Base-by-base conservation (phyloP, 495 filamentous ascomycete species). In the Thozetella sp. region DNA sequence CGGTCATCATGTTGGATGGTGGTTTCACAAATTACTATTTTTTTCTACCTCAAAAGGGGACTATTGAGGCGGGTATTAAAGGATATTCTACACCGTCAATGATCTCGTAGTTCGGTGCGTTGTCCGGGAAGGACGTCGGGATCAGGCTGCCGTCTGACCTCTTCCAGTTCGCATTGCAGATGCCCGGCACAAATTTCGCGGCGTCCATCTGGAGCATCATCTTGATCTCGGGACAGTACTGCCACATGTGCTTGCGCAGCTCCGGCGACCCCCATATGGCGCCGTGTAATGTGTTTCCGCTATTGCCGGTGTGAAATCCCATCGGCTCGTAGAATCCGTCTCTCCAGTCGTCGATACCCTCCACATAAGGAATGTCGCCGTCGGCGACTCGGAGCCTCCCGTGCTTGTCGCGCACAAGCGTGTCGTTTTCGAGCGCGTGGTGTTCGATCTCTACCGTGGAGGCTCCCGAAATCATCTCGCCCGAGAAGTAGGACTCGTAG, bases 171-270 rank as follows among this genome's bases (percentile, higher is more conserved):
- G 51, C 55, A 26, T 66, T 57, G 50, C 76, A 78, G 22, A 66
- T 55, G 6, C 73, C 75, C 1, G 74, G 74, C 20, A 80, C 67
- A 55, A 67, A 80, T 53, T 72, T 64, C 24, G 70, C 72, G 2
- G 69, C 72, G 54, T 80, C 76, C 80, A 83, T 83, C 17, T 65
- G 63, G 43, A 83, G 55, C 45, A 73, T 80, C 75, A 83, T 76
- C 69, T 81, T 82, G 20, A 83, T 71, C 60, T 83, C 80, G 3
- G 80, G 80, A 45, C 80, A 83, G 62, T 80, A 81, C 11, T 71
- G 67, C 78, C 76, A 81, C 15, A 82, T 78, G 37, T 77, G 73
- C 51, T 76, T 71, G n/a, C 80, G 62, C 65, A 70, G 55, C 56
- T 67, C 57, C 0, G 71, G 72, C 17, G 67, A 71, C 25, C 71